Evolutionary conservation across 768 basidiomycete genomes (phyloP), one percentile per base, ranked within the genome.

Genomic region (Amanita muscaria): DNA sequence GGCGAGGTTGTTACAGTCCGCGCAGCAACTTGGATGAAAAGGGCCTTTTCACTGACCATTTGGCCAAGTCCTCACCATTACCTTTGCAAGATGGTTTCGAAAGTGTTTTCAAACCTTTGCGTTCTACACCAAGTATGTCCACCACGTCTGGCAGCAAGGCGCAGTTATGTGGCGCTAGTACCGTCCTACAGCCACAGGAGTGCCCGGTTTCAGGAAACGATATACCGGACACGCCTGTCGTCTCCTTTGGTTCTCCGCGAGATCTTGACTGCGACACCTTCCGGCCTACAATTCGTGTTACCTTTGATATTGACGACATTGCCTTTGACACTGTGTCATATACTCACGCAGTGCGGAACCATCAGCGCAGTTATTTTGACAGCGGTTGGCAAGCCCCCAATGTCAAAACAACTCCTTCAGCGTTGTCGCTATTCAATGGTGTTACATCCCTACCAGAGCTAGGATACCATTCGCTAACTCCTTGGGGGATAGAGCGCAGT

Each of bases 301-400:
- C 49, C 27, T 48, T 59, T 16, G 59, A 64, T 25, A 39, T 44
- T 36, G 62, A 67, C 33, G 63, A 63, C 15, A 40, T 50, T 5
- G 53, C 64, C 14, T 61, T 64, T 40, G 50, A 55, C 18, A 41
- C 61, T 18, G 49, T 55, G 29, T n/a, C n/a, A n/a, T n/a, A n/a
- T n/a, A 31, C 48, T 21, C 49, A 42, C n/a, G 42, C 40, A 18
- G 40, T 40, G n/a, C 53, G 79, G 42, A 70, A 79, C 50, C 83
- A 83, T 56, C 70, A 69, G 47, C 69, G 80, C 7, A 75, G 80
- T 4, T 77, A 76, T 54, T 70, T 76, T 44, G 77, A 80, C 48
- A 47, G 64, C 21, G 51, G 49, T 37, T 55, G 62, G 30, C 59
- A 46, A 35, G 51, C 50, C 21, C 45, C 60, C 4, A 53, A 46